Base-by-base conservation (phyloP, 1,284 basidiomycete genomes). In the Omphalotus olearius region DNA sequence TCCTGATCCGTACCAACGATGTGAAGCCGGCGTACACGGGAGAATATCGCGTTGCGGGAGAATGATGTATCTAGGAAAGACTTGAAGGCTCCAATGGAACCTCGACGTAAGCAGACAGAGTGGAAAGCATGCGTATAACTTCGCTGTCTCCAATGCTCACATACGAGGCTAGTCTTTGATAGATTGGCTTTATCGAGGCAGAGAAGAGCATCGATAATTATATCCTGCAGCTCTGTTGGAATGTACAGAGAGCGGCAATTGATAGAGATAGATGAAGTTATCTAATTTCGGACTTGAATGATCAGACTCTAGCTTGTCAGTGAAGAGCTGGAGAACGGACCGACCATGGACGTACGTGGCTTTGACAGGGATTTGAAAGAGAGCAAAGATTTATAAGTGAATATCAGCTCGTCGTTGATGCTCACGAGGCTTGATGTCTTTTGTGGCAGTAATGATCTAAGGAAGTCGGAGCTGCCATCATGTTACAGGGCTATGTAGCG, bases 221-320 rank as follows among this genome's bases (percentile, higher is more conserved):
- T n/a, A 16, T 55, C 39, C 33, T 55, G 49, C 30, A 51, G 39
- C 28, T 55, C 45, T 14, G 45, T 10, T 30, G 50, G 53, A 28
- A 55, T 20, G 36, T 30, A 14, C 39, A 33, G 6, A 40, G 41
- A 10, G 17, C 7, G 30, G 7, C 30, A 4, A 10, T 3, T 33
- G 13, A 33, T 33, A 33, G 30, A 33, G 9, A 33, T 33, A 33
- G 30, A 33, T 33, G 30, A 10, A 13, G 7, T 33, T 3, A 9
- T 7, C 30, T 37, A 13, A 38, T 47, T 35, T 20, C 23, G 39
- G 20, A 14, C 6, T 36, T 33, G 25, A 26, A 18, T 30, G 7
- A 36, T 36, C 38, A 25, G 39, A 47, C 33, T 25, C 37, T 10
- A 23, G 2, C 2, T 16, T 36, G 5, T 23, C 23, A 5, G 23